Evolutionary conservation across 345 rosid species (phyloP), one percentile per base, ranked within the genome.

Genomic region (Citropsis articulata): DNA sequence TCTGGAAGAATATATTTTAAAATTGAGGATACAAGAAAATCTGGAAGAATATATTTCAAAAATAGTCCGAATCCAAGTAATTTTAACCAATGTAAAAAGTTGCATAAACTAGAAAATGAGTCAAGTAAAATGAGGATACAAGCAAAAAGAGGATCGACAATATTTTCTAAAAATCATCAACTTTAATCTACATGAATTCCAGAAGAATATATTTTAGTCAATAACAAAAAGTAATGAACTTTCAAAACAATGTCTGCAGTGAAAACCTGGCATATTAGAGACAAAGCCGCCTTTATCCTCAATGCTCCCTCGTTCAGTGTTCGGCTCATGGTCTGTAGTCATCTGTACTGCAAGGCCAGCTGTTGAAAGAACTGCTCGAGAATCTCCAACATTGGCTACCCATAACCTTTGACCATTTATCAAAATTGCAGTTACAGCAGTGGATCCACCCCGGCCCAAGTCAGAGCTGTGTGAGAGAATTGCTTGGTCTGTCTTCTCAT

Each of bases 261-360:
- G 45, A 24, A 21, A 64, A 92, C 96, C 96, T 86, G 92, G 96
- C 84, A 86, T 84, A 83, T 91, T 91, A 45, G 96, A 90, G 35
- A 91, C 96, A 85, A 91, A 91, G 71, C 96, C 96, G 38, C 96
- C 94, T 80, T 65, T 88, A 75, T 83, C 72, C 87, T 92, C 96
- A 79, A 92, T 92, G 86, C 78, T 87, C 78, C 79, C 82, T 75
- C 94, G 82, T 72, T 92, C 94, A 48, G 86, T 83, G 80, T 85
- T 89, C 9, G 97, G 97, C 71, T 92, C 92, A 83, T 92, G 97
- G 77, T 92, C 97, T 13, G 69, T 85, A 65, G 86, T 85, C 83
- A 92, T 74, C 81, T 89, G 94, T 27, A 35, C 71, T 61, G 91
- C 92, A 72, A 82, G 76, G 55, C 90, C 92, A 24, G 87, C 86